Percentiles rank a stretch among this genome's conserved stretches.
These are phyloP conservation scores for Saccharomyces kudriavzevii DNA, from an alignment of 805 yeast genomes.

Conservation along the genomic window DNA sequence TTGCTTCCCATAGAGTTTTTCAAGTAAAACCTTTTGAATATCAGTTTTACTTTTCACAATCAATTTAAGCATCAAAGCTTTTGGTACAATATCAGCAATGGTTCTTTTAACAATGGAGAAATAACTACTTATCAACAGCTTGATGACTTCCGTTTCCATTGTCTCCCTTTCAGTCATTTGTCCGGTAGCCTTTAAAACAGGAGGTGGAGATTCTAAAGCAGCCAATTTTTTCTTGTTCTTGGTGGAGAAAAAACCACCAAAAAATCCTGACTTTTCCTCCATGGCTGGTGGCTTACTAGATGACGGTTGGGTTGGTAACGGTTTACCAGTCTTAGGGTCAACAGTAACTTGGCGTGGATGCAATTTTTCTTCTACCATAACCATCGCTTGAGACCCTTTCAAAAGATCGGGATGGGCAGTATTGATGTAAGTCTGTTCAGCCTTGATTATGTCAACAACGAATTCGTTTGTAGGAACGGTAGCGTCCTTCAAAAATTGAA, in stretches of 20 bases:
- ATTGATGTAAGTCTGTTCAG: slow-evolving; percentile 91
- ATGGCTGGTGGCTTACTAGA: slow-evolving; percentile 24
- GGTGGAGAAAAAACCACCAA: slow-evolving; percentile 89
- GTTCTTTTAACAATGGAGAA: slow-evolving; percentile 90
- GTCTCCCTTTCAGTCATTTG: slow-evolving; percentile 88
- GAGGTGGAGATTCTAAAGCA: slow-evolving; percentile 95
- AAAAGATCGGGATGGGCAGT: slow-evolving; percentile 96
- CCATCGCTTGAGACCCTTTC: slow-evolving; percentile 92
- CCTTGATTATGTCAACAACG: slow-evolving; percentile 69
- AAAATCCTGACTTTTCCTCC: slow-evolving; percentile 64
- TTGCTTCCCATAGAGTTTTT: slow-evolving; percentile 65
- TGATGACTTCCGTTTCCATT: slow-evolving; percentile 94
- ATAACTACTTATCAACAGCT: slow-evolving; percentile 81
- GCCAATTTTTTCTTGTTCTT: slow-evolving; percentile 91
- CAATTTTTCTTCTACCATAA: slow-evolving; percentile 77
- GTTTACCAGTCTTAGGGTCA: slow-evolving; percentile 87
- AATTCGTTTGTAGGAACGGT: slow-evolving; percentile 79
- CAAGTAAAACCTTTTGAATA: slow-evolving; percentile 82
- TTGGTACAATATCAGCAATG: slow-evolving; percentile 88
- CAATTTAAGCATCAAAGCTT: slow-evolving; percentile 88
- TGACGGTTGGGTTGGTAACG: slow-evolving; percentile 40
- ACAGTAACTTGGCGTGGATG: slow-evolving; percentile 65
- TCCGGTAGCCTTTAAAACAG: slow-evolving; percentile 87
- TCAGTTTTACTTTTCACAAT: slow-evolving; percentile 78
- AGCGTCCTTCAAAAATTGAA: slow-evolving; percentile 70